Conservation (phyloP, 192 early-diverging fungal species). For the Coemansia reversa region DNA sequence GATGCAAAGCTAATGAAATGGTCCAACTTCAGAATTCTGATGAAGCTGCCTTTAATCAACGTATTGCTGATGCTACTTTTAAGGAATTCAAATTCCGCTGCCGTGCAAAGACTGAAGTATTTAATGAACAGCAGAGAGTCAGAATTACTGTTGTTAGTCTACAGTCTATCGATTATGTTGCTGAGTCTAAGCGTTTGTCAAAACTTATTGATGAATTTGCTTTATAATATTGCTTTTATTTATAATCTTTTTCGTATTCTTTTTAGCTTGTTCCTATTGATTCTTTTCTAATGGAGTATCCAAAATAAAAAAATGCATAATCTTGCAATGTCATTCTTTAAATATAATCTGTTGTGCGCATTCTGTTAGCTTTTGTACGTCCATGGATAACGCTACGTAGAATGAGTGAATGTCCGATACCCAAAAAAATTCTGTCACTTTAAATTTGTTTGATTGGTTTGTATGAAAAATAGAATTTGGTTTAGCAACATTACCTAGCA, state of each 20-base stretch:
- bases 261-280: background rate
- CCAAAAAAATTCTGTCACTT: too few relatives aligned
- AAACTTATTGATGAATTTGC: slow-evolving; percentile 47
- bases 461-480: too few relatives aligned
- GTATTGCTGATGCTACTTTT: slow-evolving; percentile 61
- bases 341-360: too few relatives aligned
- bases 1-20: slow-evolving; percentile 70
- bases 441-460: too few relatives aligned
- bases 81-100: slow-evolving; percentile 71
- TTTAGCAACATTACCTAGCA: too few relatives aligned
- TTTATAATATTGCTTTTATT: slow-evolving; percentile 10
- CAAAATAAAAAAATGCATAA: background rate
- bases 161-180: slow-evolving; percentile 60
- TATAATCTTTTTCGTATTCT: background rate
- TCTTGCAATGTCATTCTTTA: too few relatives aligned
- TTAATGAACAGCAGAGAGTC: slow-evolving; percentile 52
- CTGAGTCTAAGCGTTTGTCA: slow-evolving; percentile 56
- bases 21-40: slow-evolving; percentile 56
- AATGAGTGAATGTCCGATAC: background rate
- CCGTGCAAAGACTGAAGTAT: slow-evolving; percentile 59
- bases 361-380: too few relatives aligned
- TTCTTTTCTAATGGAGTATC: background rate
- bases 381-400: background rate
- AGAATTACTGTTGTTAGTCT: slow-evolving; percentile 54
- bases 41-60: slow-evolving; percentile 53